A percentile compares a stretch with the other conserved stretches of the same genome.
phyloP scores from a whole-genome alignment of 805 yeast species.

The Teunomyces stri region DNA sequence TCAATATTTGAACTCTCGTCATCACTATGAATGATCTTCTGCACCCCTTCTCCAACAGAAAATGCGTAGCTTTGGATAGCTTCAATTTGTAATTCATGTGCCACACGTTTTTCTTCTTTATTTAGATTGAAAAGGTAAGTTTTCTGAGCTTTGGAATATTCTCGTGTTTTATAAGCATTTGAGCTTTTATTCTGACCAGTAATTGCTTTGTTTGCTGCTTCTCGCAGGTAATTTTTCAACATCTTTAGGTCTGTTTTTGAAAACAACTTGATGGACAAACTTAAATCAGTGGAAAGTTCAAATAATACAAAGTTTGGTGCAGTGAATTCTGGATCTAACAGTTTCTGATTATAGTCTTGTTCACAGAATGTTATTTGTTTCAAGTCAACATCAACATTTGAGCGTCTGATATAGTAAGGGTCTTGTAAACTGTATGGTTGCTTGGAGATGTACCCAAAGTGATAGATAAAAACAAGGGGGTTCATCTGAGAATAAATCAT shows the following conservation, averaged over 20 bases:
- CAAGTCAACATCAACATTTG: constrained; percentile 7
- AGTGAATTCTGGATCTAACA: background rate
- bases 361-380: constrained; percentile 14
- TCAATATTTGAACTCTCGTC: background rate
- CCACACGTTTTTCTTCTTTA: background rate
- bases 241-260: constrained; percentile 3
- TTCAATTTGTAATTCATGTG: background rate
- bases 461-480: constrained; percentile 31
- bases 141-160: background rate
- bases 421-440: constrained; percentile 39
- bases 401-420: constrained; percentile 24
- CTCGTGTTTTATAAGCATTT: background rate
- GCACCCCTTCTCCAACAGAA: constrained; percentile 13
- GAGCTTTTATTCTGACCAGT: too few relatives aligned
- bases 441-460: constrained; percentile 31
- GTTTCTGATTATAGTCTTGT: background rate
- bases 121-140: background rate
- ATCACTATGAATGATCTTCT: constrained; percentile 4
- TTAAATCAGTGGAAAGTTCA: constrained; percentile 16
- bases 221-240: background rate
- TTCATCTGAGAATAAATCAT: constrained; percentile 27
- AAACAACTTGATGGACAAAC: constrained; percentile 11
- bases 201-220: background rate
- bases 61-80: constrained; percentile 12
- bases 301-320: constrained; percentile 12